These are phyloP conservation scores for Nigrospora osmanthi DNA, from an alignment of 2,329 filamentous ascomycete genomes.

Conservation along the genomic window DNA sequence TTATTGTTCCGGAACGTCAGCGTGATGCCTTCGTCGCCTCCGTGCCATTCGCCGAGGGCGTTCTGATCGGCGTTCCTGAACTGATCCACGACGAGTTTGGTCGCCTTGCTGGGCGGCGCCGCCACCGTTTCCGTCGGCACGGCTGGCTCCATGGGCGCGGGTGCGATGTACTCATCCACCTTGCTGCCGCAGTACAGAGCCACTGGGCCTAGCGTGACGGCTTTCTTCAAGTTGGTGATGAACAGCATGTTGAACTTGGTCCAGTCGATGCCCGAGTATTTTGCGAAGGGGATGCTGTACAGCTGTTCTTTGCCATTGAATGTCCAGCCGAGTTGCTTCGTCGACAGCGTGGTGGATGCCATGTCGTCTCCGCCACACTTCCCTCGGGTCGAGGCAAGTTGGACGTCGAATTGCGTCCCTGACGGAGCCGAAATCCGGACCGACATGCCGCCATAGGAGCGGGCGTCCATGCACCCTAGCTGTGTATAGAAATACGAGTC, in stretches of 20 bases:
- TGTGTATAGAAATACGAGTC: slow-evolving; percentile 52
- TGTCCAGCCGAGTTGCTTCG: slow-evolving; percentile 45
- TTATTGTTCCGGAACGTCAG: slow-evolving; percentile 40
- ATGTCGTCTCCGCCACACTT: slow-evolving; percentile 30
- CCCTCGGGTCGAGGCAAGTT: slow-evolving; percentile 36
- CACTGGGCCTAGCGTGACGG: slow-evolving; percentile 46
- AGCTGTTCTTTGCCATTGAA: slow-evolving; percentile 52
- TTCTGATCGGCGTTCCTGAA: slow-evolving; percentile 47
- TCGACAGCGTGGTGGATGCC: slow-evolving; percentile 29
- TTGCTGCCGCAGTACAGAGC: slow-evolving; percentile 48
- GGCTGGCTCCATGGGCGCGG: slow-evolving; percentile 28
- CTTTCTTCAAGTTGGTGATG: slow-evolving; percentile 35
- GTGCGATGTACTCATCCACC: slow-evolving; percentile 37
- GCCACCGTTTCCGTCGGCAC: slow-evolving; percentile 38
- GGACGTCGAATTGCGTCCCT: slow-evolving; percentile 41
- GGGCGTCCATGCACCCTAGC: slow-evolving; percentile 44
- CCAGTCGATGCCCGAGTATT: slow-evolving; percentile 40
- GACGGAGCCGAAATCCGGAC: slow-evolving; percentile 44
- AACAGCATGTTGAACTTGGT: slow-evolving; percentile 43
- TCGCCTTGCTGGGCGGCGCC: slow-evolving; percentile 37
- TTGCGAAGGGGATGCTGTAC: slow-evolving; percentile 49
- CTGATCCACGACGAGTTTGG: slow-evolving; percentile 51
- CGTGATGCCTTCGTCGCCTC: slow-evolving; percentile 49
- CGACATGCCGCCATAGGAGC: slow-evolving; percentile 45
- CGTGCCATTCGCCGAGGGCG: slow-evolving; percentile 57